Evolutionary conservation across 2,329 filamentous ascomycete species (phyloP), one percentile per base, ranked within the genome.

Genomic region (Calcarisporium arbuscula): DNA sequence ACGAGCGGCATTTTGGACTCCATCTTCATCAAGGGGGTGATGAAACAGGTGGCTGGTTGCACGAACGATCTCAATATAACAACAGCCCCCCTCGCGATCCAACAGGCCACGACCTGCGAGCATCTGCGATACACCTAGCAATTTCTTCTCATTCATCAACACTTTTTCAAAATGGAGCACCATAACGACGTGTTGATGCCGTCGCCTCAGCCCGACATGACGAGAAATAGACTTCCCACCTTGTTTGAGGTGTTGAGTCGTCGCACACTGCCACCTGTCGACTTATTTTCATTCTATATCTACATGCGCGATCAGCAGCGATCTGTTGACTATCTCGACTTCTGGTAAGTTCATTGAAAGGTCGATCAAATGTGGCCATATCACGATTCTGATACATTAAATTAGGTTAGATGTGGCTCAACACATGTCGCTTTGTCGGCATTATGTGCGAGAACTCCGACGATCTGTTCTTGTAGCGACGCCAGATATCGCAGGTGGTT

Each of bases 281-380:
- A 98, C 55, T 72, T 98, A 9, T 98, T 95, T 62, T 95, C 89
- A 3, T 98, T 98, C 68, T 98, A 98, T 65, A 98, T 98, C 51
- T 98, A 95, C 65, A 98, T 98, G 92, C 80, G 92, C 52, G 94
- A 98, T 60, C 89, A 95, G 63, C 92, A 98, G 62, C 80, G 89
- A 58, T 95, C 90, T 7, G 92, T 98, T 10, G 92, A 98, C 55
- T 98, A 98, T 53, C 69, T 98, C 27, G 92, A 98, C 58, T 98
- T 98, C 62, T 98, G 94, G 92, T 96, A 68, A 39, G 77, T 57
- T 12, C n/a, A 9, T 33, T 5, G 8, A 5, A 25, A 26, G 3
- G 19, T n/a, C 4, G 8, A n/a, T 16, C 5, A 25, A 25, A 25
- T 32, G n/a, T n/a, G n/a, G n/a, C n/a, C n/a, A n/a, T n/a, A n/a